Conservation (phyloP, 495 filamentous ascomycete species). For the Neurospora sublineolata region DNA sequence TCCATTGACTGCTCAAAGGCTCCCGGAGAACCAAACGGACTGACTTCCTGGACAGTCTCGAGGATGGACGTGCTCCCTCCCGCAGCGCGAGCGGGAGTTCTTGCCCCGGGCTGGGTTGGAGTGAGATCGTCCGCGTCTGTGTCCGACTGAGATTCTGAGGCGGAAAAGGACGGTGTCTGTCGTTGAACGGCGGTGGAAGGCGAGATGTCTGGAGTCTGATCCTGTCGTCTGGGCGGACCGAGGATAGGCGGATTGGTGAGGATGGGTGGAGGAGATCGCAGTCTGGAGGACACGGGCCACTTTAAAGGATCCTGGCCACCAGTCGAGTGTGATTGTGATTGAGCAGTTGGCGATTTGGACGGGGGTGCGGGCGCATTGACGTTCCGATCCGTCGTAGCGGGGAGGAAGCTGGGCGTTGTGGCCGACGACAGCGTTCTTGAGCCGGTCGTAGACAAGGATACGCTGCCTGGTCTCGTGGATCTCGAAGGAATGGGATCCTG, state of each 20-base stretch:
- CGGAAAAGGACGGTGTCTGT: not conserved
- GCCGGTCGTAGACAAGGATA: slow-evolving; percentile 50
- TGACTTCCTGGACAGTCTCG: slow-evolving; percentile 89
- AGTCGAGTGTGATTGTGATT: slow-evolving; percentile 37
- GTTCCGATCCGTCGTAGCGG: slow-evolving; percentile 44
- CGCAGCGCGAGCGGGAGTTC: slow-evolving; percentile 52
- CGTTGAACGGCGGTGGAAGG: not conserved
- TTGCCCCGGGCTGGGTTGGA: slow-evolving; percentile 41
- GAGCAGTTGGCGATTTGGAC: slow-evolving; percentile 41
- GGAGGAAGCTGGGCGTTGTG: slow-evolving; percentile 46
- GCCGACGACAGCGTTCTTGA: slow-evolving; percentile 51
- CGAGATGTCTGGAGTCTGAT: slow-evolving; percentile 23
- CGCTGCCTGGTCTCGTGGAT: slow-evolving; percentile 35
- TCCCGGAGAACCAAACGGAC: slow-evolving; percentile 63
- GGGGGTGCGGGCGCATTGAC: slow-evolving; percentile 45
- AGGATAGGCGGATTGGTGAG: slow-evolving; percentile 28
- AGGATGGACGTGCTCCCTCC: slow-evolving; percentile 59
- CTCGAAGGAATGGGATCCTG: slow-evolving; percentile 60
- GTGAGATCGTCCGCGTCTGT: slow-evolving; percentile 42
- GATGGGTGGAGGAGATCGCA: slow-evolving; percentile 57
- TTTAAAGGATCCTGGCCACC: slow-evolving; percentile 29
- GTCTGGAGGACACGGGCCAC: slow-evolving; percentile 55
- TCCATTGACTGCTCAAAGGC: slow-evolving; percentile 33
- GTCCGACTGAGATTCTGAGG: slow-evolving; percentile 28
- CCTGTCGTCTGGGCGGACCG: slow-evolving; percentile 32